A percentile compares a stretch with the other conserved stretches of the same genome.
Conservation (phyloP, 495 filamentous ascomycete species). For the Trichoderma asperelloides region DNA sequence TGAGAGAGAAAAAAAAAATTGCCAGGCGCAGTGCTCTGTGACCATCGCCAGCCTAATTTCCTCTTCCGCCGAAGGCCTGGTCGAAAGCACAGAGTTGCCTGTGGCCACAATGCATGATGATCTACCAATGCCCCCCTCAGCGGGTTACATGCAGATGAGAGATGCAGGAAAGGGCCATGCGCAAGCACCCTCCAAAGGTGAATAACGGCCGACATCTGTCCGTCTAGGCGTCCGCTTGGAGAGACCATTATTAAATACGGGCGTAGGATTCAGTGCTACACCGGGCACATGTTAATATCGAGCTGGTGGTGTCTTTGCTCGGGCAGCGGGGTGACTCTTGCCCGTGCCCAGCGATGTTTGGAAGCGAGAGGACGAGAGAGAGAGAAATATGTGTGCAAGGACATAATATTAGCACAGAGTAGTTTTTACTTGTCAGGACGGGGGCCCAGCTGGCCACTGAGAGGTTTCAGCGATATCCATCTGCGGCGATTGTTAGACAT, state of each 20-base stretch:
- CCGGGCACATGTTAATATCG: not conserved
- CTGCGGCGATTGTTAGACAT: no score
- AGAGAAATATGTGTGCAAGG: not conserved
- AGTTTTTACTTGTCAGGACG: no score
- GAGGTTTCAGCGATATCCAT: no score
- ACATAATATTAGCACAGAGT: not conserved
- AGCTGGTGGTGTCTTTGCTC: not conserved
- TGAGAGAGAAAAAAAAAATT: not conserved
- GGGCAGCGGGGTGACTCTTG: not conserved
- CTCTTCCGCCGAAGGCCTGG: not conserved
- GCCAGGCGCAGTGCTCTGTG: not conserved
- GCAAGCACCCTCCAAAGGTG: not conserved
- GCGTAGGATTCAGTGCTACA: slow-evolving; percentile 8
- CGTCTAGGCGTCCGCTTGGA: not conserved
- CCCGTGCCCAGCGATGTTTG: not conserved
- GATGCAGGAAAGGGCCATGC: not conserved
- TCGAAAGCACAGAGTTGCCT: not conserved
- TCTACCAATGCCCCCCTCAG: slow-evolving; percentile 1
- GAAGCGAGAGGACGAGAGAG: not conserved
- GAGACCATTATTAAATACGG: not conserved
- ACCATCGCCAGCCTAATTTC: not conserved
- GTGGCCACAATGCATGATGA: not conserved
- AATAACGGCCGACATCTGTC: slow-evolving; percentile 1
- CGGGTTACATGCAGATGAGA: not conserved
- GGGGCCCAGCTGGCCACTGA: no score